Evolutionary conservation across 177 flowering plant species (phyloP).

Genomic region (Tripterygium wilfordii): DNA sequence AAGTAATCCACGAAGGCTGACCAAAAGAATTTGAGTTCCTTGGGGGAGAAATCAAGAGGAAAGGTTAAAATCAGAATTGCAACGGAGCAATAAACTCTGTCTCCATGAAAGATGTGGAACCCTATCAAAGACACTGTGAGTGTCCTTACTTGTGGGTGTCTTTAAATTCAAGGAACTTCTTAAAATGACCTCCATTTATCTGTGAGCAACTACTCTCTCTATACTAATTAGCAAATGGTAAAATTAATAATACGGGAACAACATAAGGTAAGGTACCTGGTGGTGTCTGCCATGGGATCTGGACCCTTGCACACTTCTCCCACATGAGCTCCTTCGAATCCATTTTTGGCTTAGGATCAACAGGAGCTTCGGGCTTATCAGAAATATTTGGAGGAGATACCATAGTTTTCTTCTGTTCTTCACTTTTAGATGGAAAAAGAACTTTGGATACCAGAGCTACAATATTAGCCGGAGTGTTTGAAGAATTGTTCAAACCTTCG

Average conservation of each 20-base stretch:
- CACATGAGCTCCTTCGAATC: slow-evolving; percentile 26
- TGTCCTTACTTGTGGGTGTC: too few species aligned
- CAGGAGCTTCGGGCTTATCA: slow-evolving; percentile 21
- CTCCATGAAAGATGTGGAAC: too few species aligned
- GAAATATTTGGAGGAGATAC: slow-evolving; percentile 15
- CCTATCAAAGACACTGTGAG: too few species aligned
- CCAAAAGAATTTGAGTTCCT: too few species aligned
- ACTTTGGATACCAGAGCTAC: slow-evolving; percentile 23
- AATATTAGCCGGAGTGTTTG: slow-evolving; percentile 9
- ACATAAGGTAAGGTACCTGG: slow-evolving; percentile 62
- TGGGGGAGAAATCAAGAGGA: too few species aligned
- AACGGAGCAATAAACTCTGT: too few species aligned
- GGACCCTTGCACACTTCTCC: slow-evolving; percentile 49
- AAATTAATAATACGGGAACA: slow-evolving; percentile 4
- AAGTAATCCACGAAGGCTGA: too few species aligned
- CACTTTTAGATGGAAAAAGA: slow-evolving; percentile 21
- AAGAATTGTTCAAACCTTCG: slow-evolving; percentile 24
- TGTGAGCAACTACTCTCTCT: too few species aligned
- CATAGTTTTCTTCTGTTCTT: slow-evolving; percentile 33
- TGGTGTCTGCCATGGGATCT: slow-evolving; percentile 72
- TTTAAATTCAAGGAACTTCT: too few species aligned
- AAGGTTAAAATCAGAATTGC: too few species aligned
- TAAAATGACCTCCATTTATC: too few species aligned
- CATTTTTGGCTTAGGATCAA: slow-evolving; percentile 19
- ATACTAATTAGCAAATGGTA: too few species aligned